These are phyloP conservation scores for Meripilus lineatus DNA, from an alignment of 1,284 basidiomycete genomes.

Conservation along the genomic window DNA sequence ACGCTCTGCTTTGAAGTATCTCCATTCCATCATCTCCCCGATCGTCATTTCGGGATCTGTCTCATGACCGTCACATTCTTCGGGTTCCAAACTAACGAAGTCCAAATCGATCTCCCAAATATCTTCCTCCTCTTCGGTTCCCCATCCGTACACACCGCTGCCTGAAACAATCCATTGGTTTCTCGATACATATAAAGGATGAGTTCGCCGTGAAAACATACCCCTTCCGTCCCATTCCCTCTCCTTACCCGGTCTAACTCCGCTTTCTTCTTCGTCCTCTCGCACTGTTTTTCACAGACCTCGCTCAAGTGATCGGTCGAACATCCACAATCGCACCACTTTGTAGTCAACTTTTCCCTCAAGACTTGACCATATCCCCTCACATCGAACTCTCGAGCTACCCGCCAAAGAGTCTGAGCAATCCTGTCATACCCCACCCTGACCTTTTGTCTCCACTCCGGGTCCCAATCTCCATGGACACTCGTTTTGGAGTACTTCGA, in stretches of 20 bases:
- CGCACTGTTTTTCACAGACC: constrained; percentile 65
- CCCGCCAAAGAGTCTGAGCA: constrained; percentile 57
- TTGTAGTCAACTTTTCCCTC: constrained; percentile 60
- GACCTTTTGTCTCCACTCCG: constrained; percentile 52
- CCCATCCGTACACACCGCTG: constrained; percentile 62
- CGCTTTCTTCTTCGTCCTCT: constrained; percentile 56
- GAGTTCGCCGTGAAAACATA: constrained; percentile 9
- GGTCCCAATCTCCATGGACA: constrained; percentile 38
- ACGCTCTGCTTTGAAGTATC: constrained; percentile 59
- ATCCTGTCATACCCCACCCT: constrained; percentile 57
- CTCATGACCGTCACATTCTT: constrained; percentile 32
- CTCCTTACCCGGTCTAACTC: constrained; percentile 53
- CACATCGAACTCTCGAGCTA: constrained; percentile 64
- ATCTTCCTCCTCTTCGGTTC: constrained; percentile 66
- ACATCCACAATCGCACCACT: constrained; percentile 75
- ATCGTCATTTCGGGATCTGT: constrained; percentile 54
- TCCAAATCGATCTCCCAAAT: constrained; percentile 66
- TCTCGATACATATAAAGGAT: neutral
- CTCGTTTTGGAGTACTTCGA: constrained; percentile 38
- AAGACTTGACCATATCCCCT: constrained; percentile 63
- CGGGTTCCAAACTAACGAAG: constrained; percentile 47
- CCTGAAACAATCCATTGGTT: constrained; percentile 23
- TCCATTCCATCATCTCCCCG: constrained; percentile 64
- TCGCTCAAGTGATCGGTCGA: constrained; percentile 70
- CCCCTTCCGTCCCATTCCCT: constrained; percentile 69